Conservation (phyloP, 345 rosid genomes). For the Rhodomyrtus tomentosa region DNA sequence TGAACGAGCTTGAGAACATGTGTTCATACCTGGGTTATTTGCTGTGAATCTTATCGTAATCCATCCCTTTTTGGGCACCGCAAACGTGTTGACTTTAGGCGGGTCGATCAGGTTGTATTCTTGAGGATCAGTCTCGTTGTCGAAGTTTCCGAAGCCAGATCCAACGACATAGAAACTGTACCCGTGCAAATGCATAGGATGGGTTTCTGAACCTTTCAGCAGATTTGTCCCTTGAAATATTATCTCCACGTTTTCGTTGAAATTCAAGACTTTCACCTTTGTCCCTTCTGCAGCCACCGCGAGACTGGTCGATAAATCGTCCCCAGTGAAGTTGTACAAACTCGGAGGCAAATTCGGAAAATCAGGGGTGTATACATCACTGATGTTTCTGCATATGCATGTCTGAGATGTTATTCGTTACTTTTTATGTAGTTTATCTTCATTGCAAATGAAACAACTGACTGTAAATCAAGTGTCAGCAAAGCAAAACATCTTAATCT, state of each 20-base stretch:
- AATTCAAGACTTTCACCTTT: conserved; percentile 9
- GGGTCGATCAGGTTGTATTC: conserved; percentile 12
- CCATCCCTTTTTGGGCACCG: conserved; percentile 12
- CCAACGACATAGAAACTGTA: conserved; percentile 13
- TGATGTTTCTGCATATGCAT: background rate
- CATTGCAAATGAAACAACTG: background rate
- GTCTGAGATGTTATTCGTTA: background rate
- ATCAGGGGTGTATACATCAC: background rate
- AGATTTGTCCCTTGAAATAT: conserved; percentile 14
- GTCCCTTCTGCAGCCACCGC: background rate
- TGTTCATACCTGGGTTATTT: conserved; percentile 7
- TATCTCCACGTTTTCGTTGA: conserved; percentile 4
- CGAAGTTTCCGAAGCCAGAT: background rate
- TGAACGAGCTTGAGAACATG: background rate
- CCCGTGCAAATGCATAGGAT: conserved; percentile 16
- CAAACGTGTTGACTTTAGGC: conserved; percentile 5
- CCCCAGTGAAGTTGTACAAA: background rate
- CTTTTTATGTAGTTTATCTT: background rate
- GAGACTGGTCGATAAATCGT: background rate
- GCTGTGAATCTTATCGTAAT: conserved; percentile 8
- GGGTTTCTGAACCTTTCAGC: background rate
- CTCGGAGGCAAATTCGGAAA: background rate
- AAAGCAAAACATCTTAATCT: background rate
- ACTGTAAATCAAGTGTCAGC: background rate
- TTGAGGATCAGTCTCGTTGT: conserved; percentile 6